Conservation (phyloP, 164 flowering plant species). For the Magnolia officinalis region DNA sequence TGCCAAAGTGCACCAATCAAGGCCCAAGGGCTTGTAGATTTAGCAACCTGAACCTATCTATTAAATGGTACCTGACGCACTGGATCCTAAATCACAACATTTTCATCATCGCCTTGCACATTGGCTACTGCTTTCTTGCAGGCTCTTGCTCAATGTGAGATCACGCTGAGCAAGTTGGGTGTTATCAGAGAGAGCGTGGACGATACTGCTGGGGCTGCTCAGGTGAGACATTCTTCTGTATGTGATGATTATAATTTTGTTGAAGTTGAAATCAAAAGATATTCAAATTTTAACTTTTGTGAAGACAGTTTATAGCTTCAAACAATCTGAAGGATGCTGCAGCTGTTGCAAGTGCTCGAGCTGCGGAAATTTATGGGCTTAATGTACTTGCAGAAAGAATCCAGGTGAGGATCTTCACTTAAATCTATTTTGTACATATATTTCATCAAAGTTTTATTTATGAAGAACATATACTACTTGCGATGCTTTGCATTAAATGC, state of each 20-base stretch:
- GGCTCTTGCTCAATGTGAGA: slow-evolving; percentile 75
- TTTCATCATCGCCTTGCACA: background rate
- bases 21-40: background rate
- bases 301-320: slow-evolving; percentile 39
- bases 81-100: background rate
- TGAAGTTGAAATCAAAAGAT: background rate
- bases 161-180: slow-evolving; percentile 52
- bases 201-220: slow-evolving; percentile 78
- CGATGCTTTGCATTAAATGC: slow-evolving; percentile 4
- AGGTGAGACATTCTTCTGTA: slow-evolving; percentile 26
- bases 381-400: slow-evolving; percentile 49
- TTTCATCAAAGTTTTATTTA: background rate
- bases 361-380: slow-evolving; percentile 65
- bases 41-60: background rate
- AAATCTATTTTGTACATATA: background rate
- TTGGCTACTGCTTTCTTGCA: slow-evolving; percentile 19
- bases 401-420: slow-evolving; percentile 29
- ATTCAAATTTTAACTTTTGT: background rate
- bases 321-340: slow-evolving; percentile 46
- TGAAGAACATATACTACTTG: background rate
- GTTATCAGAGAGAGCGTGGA: slow-evolving; percentile 50
- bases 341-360: slow-evolving; percentile 60
- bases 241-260: background rate
- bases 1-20: background rate
- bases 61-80: background rate